phyloP scores from a whole-genome alignment of 257 asterid genomes.

The Vinca minor region DNA sequence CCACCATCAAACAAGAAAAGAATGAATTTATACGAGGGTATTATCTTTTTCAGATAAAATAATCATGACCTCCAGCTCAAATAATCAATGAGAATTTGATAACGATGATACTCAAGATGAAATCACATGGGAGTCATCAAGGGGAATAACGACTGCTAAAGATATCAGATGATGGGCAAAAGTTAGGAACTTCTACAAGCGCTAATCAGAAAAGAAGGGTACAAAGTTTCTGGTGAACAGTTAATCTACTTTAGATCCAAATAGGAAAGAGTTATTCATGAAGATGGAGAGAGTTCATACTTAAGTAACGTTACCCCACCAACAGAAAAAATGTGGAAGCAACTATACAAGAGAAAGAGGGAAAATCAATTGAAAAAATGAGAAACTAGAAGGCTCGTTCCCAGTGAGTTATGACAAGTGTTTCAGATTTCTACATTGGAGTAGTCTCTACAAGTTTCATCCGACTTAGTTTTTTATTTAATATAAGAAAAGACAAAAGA shows the following conservation, averaged over 20 bases:
- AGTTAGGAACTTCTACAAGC: neutral
- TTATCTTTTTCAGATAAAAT: neutral
- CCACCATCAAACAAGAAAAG: conserved; percentile 2
- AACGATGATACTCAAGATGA: too few relatives aligned
- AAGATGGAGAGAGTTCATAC: neutral
- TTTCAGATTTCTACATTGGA: too few relatives aligned
- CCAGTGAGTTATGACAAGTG: too few relatives aligned
- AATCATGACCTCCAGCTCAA: neutral
- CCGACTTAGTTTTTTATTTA: too few relatives aligned
- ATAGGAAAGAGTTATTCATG: neutral
- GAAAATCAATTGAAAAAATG: neutral
- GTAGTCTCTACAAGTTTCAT: too few relatives aligned
- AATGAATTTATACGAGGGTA: neutral
- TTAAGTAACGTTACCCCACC: too few relatives aligned
- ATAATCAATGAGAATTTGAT: too few relatives aligned
- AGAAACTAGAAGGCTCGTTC: too few relatives aligned
- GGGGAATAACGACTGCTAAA: too few relatives aligned
- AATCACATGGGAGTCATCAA: too few relatives aligned
- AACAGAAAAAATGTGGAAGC: neutral
- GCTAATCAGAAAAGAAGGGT: neutral
- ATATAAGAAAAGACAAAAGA: neutral
- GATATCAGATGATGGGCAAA: neutral
- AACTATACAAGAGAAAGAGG: neutral
- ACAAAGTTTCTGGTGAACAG: neutral
- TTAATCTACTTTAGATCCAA: neutral